Evolutionary conservation across 495 filamentous ascomycete genomes (phyloP), one percentile per base, ranked within the genome.

Genomic region (Lepraria neglecta): DNA sequence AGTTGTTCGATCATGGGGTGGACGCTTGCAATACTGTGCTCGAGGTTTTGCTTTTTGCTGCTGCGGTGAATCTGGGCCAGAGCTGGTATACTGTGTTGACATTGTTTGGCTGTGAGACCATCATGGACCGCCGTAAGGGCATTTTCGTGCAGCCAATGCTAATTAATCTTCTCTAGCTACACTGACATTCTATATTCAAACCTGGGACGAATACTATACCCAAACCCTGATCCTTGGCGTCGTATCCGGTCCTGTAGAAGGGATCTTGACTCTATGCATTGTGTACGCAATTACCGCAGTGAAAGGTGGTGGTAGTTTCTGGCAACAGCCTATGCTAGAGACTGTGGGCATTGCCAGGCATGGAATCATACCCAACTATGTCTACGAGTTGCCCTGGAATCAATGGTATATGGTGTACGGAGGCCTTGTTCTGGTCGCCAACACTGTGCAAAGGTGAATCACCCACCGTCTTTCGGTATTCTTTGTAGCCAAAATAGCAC

Each of bases 191-290:
- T 98, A 98, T 72, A 86, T 98, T 27, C 94, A 97, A 72, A 98
- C 94, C 35, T 98, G 94, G 94, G 94, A 98, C 65, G 94, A 97
- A 75, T 97, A 96, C 74, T 95, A 97, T 76, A 98, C 94, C 43
- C 89, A 96, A 70, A 91, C 92, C 11, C 83, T 98, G 28, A 96
- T 90, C 15, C 82, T 98, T 0, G 94, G 94, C 57, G 77, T 97
- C 66, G 80, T 98, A 61, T 97, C 92, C 64, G 94, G 94, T 1
- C 94, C 94, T 6, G 94, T 98, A 46, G 94, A 98, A 75, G 94
- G 94, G 35, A 87, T 98, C 60, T 76, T 97, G 47, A 91, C 89
- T 46, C 78, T 97, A 5, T 88, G 87, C 67, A 70, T 79, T 33
- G 85, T 98, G 43, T 98, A 92, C 72, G 84, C 82, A n/a, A 68